These are phyloP conservation scores for Cunninghamia lanceolata DNA, from an alignment of 75 land plant species.

Conservation along the genomic window DNA sequence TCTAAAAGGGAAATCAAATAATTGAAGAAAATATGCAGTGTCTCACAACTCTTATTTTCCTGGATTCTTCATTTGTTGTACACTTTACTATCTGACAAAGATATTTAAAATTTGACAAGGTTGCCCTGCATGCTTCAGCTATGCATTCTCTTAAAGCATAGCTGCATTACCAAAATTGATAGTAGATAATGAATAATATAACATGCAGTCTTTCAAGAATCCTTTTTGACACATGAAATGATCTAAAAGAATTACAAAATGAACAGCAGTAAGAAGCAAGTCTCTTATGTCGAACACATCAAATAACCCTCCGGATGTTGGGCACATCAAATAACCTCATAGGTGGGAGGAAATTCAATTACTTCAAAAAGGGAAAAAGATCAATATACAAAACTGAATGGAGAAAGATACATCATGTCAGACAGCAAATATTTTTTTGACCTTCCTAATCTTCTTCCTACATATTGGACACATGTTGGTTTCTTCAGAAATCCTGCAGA, in stretches of 20 bases:
- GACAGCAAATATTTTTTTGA: constrained; percentile 54
- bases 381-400: constrained; percentile 4
- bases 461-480: constrained; percentile 52
- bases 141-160: not conserved
- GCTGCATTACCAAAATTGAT: not conserved
- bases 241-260: not conserved
- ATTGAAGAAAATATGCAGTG: not conserved
- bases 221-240: not conserved
- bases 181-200: not conserved
- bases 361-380: not conserved
- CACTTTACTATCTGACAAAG: not conserved
- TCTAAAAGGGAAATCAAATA: not conserved
- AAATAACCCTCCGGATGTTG: constrained; percentile 4
- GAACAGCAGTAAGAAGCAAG: not conserved
- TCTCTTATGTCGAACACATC: not conserved
- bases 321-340: not conserved
- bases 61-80: constrained; percentile 2
- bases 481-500: constrained; percentile 51
- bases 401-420: constrained; percentile 11
- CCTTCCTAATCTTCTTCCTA: constrained; percentile 50
- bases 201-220: not conserved
- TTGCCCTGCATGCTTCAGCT: not conserved
- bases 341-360: not conserved
- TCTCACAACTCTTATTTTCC: not conserved
- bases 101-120: not conserved